phyloP scores from a whole-genome alignment of 2,329 filamentous ascomycete species.

The Neonectria punicea region DNA sequence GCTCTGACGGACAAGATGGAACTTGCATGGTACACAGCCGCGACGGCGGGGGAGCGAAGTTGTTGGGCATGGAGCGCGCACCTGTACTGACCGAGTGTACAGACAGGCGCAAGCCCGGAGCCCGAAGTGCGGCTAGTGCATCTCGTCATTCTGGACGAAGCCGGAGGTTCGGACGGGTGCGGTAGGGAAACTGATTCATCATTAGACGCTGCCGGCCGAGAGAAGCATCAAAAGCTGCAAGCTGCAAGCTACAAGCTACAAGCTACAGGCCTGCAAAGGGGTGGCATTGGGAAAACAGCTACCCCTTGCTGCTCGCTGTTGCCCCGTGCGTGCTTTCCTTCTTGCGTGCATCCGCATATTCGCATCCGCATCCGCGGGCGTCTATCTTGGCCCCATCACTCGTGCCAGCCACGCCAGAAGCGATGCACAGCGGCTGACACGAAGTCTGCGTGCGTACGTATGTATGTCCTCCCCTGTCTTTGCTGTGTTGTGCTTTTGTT shows the following conservation, averaged over 20 bases:
- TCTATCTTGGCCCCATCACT: constrained; percentile 28
- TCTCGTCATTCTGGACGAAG: background rate
- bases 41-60: background rate
- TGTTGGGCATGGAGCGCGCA: background rate
- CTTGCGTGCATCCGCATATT: constrained; percentile 24
- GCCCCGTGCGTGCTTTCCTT: constrained; percentile 17
- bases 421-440: constrained; percentile 31
- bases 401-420: constrained; percentile 23
- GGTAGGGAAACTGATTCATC: background rate
- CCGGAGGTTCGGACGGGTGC: background rate
- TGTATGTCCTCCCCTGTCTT: background rate
- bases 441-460: constrained; percentile 3
- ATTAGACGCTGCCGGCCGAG: constrained; percentile 1
- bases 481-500: background rate
- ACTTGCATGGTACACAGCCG: constrained; percentile 3
- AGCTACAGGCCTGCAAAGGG: background rate
- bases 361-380: constrained; percentile 25
- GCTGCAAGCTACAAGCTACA: background rate
- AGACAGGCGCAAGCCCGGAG: background rate
- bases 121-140: background rate
- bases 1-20: background rate
- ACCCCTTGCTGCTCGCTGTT: background rate
- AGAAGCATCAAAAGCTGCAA: background rate
- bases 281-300: background rate
- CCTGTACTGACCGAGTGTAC: background rate